Evolutionary conservation across 768 basidiomycete species (phyloP).

Genomic region (Exsudoporus frostii): DNA sequence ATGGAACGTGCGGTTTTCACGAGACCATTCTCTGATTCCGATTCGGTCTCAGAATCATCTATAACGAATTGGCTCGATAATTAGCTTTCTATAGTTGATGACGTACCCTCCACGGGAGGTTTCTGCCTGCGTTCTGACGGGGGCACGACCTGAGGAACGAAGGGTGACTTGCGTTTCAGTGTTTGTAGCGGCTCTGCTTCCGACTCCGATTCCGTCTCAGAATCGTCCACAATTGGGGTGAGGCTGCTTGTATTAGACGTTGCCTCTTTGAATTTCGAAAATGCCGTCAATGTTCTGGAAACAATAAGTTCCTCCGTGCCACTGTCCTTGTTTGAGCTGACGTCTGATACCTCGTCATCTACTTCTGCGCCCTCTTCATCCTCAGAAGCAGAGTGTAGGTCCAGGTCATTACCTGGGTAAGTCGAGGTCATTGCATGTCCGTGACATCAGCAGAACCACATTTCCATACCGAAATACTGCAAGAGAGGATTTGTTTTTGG

Average conservation of each 20-base stretch:
- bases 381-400: slow-evolving; percentile 53
- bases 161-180: slow-evolving; percentile 28
- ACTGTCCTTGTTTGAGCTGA: slow-evolving; percentile 22
- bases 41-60: slow-evolving; percentile 47
- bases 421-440: neutral
- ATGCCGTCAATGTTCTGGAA: slow-evolving; percentile 22
- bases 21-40: slow-evolving; percentile 36
- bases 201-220: slow-evolving; percentile 36
- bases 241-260: neutral
- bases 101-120: slow-evolving; percentile 17
- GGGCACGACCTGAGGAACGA: slow-evolving; percentile 4
- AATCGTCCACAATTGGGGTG: slow-evolving; percentile 16
- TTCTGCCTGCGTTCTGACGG: slow-evolving; percentile 19
- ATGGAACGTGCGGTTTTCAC: slow-evolving; percentile 3
- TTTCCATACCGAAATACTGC: slow-evolving; percentile 46
- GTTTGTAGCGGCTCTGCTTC: slow-evolving; percentile 11
- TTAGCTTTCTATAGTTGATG: neutral
- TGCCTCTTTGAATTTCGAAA: slow-evolving; percentile 8
- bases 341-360: slow-evolving; percentile 18
- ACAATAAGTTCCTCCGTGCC: slow-evolving; percentile 20
- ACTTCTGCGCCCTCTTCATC: slow-evolving; percentile 23
- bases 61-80: neutral
- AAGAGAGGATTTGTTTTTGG: slow-evolving; percentile 41
- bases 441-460: neutral
- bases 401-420: slow-evolving; percentile 38